Conservation (phyloP, 371 early-diverging fungal genomes). For the Lichtheimia corymbifera region DNA sequence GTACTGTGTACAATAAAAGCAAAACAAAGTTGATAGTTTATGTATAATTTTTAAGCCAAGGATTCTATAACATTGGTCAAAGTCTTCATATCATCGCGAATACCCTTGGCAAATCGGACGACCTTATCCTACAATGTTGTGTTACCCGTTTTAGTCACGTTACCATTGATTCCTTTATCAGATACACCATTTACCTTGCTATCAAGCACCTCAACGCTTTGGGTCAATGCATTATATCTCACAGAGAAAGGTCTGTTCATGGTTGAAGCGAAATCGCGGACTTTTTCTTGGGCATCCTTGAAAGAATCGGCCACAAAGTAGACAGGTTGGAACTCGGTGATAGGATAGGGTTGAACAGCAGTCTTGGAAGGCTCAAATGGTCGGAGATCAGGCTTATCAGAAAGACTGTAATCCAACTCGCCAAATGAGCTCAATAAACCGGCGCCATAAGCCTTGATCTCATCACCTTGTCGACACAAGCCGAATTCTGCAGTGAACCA, state of each 20-base stretch:
- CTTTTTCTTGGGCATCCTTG: conserved; percentile 88
- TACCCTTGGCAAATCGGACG: conserved; percentile 73
- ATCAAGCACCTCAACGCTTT: conserved; percentile 90
- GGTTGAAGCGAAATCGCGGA: conserved; percentile 81
- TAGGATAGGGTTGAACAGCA: conserved; percentile 85
- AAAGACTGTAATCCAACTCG: conserved; percentile 88
- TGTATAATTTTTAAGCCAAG: neutral
- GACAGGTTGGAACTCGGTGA: conserved; percentile 92
- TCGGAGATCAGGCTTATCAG: conserved; percentile 77
- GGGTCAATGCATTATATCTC: conserved; percentile 89
- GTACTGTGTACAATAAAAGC: too few relatives aligned
- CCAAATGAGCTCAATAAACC: conserved; percentile 96
- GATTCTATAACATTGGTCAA: conserved; percentile 69
- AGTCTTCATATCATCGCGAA: conserved; percentile 74
- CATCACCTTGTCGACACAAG: conserved; percentile 80
- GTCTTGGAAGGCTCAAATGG: conserved; percentile 88
- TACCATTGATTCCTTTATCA: neutral
- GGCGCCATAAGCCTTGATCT: conserved; percentile 91
- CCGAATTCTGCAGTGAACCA: conserved; percentile 98
- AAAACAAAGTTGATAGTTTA: too few relatives aligned
- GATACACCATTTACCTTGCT: conserved; percentile 40
- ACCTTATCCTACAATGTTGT: conserved; percentile 61
- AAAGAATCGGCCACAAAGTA: conserved; percentile 97
- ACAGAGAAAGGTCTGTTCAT: conserved; percentile 88
- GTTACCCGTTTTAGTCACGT: neutral